phyloP scores from a whole-genome alignment of 805 yeast species.

The Starmerella potacharoeniae region DNA sequence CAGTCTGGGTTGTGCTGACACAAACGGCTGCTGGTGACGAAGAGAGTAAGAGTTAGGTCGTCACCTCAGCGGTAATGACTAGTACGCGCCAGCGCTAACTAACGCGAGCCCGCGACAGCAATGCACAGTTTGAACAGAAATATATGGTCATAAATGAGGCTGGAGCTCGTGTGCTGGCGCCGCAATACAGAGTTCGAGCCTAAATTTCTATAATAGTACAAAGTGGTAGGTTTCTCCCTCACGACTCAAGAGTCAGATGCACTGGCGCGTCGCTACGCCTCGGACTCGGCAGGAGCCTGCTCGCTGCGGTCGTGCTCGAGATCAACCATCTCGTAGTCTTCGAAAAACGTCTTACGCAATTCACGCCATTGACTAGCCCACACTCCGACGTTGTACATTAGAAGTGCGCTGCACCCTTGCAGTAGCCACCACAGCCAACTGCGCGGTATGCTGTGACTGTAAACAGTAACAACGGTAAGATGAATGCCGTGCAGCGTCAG shows the following conservation, averaged over 20 bases:
- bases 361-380: constrained; percentile 91
- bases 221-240: no score
- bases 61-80: neutral
- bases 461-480: constrained; percentile 54
- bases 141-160: no score
- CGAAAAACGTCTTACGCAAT: constrained; percentile 77
- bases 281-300: constrained; percentile 3
- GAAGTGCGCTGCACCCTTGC: constrained; percentile 53
- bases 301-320: constrained; percentile 12
- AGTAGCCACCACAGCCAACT: constrained; percentile 75
- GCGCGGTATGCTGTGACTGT: constrained; percentile 56
- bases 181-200: no score
- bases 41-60: neutral
- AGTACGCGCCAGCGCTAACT: no score
- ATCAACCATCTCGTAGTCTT: constrained; percentile 37
- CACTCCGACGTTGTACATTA: constrained; percentile 72
- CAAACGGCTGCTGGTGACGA: neutral
- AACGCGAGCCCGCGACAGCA: no score
- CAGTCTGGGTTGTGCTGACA: neutral
- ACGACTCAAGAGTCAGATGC: no score
- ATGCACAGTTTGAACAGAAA: no score
- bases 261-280: neutral
- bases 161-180: no score
- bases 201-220: no score
- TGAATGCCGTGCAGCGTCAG: constrained; percentile 81